These are phyloP conservation scores for Wallacemonas sp. DNA, from an alignment of 208 protist species.

Conservation along the genomic window DNA sequence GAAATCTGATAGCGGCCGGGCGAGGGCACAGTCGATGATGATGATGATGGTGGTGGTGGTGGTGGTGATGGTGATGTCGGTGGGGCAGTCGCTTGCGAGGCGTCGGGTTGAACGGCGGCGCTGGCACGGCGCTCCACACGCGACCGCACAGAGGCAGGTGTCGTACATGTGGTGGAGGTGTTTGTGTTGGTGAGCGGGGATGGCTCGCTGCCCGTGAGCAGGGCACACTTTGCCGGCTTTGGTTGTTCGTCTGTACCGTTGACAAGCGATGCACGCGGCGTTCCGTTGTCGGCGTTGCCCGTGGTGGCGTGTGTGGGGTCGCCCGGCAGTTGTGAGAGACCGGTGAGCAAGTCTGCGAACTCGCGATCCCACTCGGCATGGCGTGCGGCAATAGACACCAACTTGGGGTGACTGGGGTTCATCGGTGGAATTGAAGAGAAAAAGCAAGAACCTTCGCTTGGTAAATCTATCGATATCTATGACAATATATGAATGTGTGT, in stretches of 20 bases:
- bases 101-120: no score
- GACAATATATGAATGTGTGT: neutral
- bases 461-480: conserved; percentile 2
- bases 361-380: conserved; percentile 5
- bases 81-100: no score
- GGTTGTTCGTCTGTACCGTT: no score
- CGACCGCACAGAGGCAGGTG: no score
- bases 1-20: neutral
- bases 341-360: conserved; percentile 11
- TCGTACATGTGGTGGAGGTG: no score
- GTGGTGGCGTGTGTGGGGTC: neutral
- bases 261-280: no score
- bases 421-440: conserved; percentile 4
- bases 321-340: neutral
- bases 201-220: no score
- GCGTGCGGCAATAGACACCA: conserved; percentile 4
- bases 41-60: neutral
- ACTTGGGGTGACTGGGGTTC: neutral
- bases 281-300: neutral
- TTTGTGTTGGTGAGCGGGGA: no score
- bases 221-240: no score
- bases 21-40: neutral
- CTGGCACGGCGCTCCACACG: no score
- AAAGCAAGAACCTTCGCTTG: neutral
- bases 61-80: neutral